Percentiles rank a stretch among this genome's conserved stretches.
Conservation (phyloP, 2,329 filamentous ascomycete genomes). For the Lomentospora prolificans region DNA sequence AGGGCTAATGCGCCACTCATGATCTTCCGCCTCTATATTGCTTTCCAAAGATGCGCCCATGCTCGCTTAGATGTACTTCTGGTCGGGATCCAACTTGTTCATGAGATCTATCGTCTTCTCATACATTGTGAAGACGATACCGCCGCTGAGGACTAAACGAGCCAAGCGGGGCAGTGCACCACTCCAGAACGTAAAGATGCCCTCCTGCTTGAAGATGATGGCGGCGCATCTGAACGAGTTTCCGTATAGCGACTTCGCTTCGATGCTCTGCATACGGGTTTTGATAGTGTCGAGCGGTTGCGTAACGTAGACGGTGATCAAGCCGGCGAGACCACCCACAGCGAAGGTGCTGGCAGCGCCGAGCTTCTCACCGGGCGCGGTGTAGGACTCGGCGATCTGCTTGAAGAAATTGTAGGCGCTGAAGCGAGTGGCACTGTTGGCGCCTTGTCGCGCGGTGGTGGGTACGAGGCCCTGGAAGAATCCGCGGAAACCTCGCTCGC, state of each 20-base stretch:
- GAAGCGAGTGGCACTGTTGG: constrained; percentile 88
- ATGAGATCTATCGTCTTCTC: constrained; percentile 93
- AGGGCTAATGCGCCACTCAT: constrained; percentile 4
- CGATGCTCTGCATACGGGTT: constrained; percentile 95
- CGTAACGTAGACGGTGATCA: constrained; percentile 78
- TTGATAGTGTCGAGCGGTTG: constrained; percentile 85
- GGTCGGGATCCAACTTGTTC: constrained; percentile 69
- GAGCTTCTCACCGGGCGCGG: constrained; percentile 88
- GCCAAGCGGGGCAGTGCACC: constrained; percentile 80
- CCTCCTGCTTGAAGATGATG: constrained; percentile 81
- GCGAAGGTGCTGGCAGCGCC: constrained; percentile 81
- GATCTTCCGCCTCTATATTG: not conserved
- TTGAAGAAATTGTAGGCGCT: constrained; percentile 83
- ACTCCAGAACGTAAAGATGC: constrained; percentile 84
- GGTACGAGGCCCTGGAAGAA: constrained; percentile 98
- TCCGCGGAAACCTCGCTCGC: constrained; percentile 77
- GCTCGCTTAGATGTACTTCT: constrained; percentile 59
- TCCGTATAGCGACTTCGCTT: constrained; percentile 70
- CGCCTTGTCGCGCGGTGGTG: constrained; percentile 87
- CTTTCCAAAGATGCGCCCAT: not conserved
- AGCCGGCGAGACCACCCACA: constrained; percentile 77
- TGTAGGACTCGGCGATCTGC: constrained; percentile 86
- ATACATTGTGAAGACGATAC: constrained; percentile 97
- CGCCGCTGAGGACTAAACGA: constrained; percentile 79
- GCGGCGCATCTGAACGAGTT: constrained; percentile 79